Base-by-base conservation (phyloP, 1,139 yeast genomes). In the Pichia sp. region DNA sequence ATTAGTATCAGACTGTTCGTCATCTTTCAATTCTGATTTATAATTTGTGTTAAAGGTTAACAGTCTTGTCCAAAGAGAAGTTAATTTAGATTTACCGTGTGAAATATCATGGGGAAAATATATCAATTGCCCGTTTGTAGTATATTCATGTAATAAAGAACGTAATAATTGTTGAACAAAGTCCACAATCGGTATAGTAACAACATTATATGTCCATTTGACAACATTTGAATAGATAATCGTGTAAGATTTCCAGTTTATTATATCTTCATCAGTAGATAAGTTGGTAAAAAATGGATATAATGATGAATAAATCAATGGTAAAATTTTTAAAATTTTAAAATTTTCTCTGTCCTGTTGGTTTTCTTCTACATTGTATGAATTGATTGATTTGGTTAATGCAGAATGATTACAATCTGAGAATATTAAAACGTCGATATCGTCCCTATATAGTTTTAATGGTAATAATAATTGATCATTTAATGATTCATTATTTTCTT, bases 151-250 rank as follows among this genome's bases (percentile, higher is more conserved):
- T 11, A 77, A 67, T 1, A 79, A 49, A 9, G 71, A 61, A 34
- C 95, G 67, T 29, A 80, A 52, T 37, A 68, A 55, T 53, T 82
- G 85, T 55, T 82, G 87, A 3, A 70, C 55, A 43, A 57, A 67
- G 46, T 75, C 80, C 29, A 71, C 59, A 5, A 55, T 39, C 7
- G 47, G 41, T 31, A 51, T 46, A 3, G 49, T 51, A 7, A 41
- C 45, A 20, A 52, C 41, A 22, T 49, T 47, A 39, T 57, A 57
- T 6, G 43, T 46, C 41, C 51, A 44, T 8, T 41, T 28, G 4
- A 52, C 38, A 3, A 47, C 36, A 32, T 52, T 47, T 3, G 42
- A 24, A 7, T 43, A 6, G 2, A 39, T n/a, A 8, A 48, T 25
- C 12, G 35, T 42, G 26, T 36, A 40, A 2, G 49, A 48, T n/a